phyloP scores from a whole-genome alignment of 257 asterid species.

The Eucommia ulmoides region DNA sequence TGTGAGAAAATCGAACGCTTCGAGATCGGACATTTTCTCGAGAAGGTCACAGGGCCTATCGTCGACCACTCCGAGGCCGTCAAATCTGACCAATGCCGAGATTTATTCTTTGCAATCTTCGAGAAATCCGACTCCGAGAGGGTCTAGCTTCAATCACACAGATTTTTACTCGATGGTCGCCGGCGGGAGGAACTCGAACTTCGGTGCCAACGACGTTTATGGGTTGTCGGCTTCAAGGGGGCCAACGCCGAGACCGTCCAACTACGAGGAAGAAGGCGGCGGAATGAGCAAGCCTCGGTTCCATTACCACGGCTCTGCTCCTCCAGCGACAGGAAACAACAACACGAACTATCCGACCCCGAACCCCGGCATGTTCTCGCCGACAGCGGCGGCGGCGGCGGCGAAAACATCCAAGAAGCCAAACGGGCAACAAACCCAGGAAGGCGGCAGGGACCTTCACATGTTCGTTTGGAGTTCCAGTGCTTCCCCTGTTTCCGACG shows the following conservation, averaged over 20 bases:
- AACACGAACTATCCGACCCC: slow-evolving; percentile 52
- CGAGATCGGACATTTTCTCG: slow-evolving; percentile 67
- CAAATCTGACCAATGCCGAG: slow-evolving; percentile 74
- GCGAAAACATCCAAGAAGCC: slow-evolving; percentile 32
- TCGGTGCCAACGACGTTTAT: slow-evolving; percentile 54
- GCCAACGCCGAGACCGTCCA: slow-evolving; percentile 69
- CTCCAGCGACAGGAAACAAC: no score
- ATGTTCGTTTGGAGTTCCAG: slow-evolving; percentile 97
- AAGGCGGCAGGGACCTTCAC: slow-evolving; percentile 59
- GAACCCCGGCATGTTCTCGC: slow-evolving; percentile 73
- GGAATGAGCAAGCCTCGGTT: slow-evolving; percentile 30
- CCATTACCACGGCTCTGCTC: slow-evolving; percentile 24
- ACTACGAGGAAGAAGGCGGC: slow-evolving; percentile 57
- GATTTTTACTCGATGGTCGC: slow-evolving; percentile 76
- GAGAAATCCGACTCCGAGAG: slow-evolving; percentile 77
- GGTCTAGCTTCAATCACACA: slow-evolving; percentile 74
- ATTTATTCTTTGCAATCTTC: slow-evolving; percentile 83
- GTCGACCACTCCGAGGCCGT: slow-evolving; percentile 62
- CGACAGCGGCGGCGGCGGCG: slow-evolving; percentile 16
- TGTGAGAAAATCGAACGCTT: slow-evolving; percentile 66
- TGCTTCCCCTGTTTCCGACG: slow-evolving; percentile 86
- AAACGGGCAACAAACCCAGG: slow-evolving; percentile 37
- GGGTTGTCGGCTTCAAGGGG: slow-evolving; percentile 46
- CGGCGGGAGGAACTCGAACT: slow-evolving; percentile 58
- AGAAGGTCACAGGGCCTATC: slow-evolving; percentile 54